Evolutionary conservation across 306 rosid species (phyloP), one percentile per base, ranked within the genome.

Genomic region (Neltuma alba): DNA sequence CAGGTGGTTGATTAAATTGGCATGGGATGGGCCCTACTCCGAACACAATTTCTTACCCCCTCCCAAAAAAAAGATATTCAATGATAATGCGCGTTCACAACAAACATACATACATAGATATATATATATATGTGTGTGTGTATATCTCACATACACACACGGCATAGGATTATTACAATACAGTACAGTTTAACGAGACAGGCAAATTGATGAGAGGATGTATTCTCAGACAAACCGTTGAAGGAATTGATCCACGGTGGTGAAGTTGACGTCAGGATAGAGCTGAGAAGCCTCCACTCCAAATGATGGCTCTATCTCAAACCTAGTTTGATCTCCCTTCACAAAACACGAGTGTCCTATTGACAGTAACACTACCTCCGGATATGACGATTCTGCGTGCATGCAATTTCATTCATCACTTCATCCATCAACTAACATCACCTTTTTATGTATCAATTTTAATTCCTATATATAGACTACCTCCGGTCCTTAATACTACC

Each of bases 281-380:
- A 88, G 88, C 52, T 68, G 83, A 16, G 85, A 62, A 79, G 95
- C 95, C 81, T 90, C 95, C 14, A 87, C 87, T 28, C 93, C 95
- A 68, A 90, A 78, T 4, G 80, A 83, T 13, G 92, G 81, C 36
- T 90, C 92, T 12, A 92, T 70, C 68, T 87, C 91, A 50, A 82
- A 90, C 87, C 85, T 92, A 0, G 88, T 87, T 9, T 92, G 82
- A 58, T 76, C 89, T 70, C 86, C 92, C 62, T 82, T 83, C 81
- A 89, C 88, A 30, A 66, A 87, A 0, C 79, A 83, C 5, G 91
- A 58, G 64, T 80, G 92, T 21, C 82, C 64, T 31, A 90, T 83
- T 52, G 94, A 52, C 25, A 80, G 52, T 9, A 36, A 41, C 50
- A 74, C 75, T 48, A 82, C 79, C 7, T 79, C 10, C 4, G 89